Evolutionary conservation across 2,329 filamentous ascomycete species (phyloP).

Genomic region (Diaporthe sp.): DNA sequence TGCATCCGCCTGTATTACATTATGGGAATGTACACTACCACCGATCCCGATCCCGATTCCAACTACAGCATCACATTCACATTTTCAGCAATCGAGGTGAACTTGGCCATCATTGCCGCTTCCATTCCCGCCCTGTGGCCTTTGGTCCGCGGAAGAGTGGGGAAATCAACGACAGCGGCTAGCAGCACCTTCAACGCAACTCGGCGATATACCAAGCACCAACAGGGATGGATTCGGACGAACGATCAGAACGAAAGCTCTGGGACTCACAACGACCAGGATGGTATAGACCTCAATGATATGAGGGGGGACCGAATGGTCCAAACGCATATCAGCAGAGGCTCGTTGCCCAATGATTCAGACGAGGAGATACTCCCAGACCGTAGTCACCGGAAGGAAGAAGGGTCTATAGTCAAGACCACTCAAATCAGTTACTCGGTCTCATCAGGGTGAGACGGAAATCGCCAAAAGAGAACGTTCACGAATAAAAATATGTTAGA

Average conservation of each 20-base stretch:
- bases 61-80: conserved; percentile 50
- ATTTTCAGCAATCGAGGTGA: conserved; percentile 52
- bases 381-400: not conserved
- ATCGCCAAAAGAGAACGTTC: accelerated
- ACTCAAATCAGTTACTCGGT: not conserved
- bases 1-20: conserved; percentile 49
- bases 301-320: not conserved
- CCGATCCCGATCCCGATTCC: conserved; percentile 43
- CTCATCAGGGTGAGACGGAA: not conserved
- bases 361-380: conserved; percentile 2
- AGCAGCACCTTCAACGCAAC: not conserved
- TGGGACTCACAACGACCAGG: not conserved
- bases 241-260: not conserved
- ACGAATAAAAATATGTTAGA: no score
- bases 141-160: conserved; percentile 46
- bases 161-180: conserved; percentile 1
- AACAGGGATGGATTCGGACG: conserved; percentile 8
- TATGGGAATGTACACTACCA: conserved; percentile 42
- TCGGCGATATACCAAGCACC: conserved; percentile 4
- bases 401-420: not conserved
- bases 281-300: not conserved
- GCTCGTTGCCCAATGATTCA: not conserved
- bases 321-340: conserved; percentile 4
- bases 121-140: conserved; percentile 56
- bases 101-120: conserved; percentile 55